Conservation (phyloP, 768 basidiomycete genomes). For the Trametes punicea region DNA sequence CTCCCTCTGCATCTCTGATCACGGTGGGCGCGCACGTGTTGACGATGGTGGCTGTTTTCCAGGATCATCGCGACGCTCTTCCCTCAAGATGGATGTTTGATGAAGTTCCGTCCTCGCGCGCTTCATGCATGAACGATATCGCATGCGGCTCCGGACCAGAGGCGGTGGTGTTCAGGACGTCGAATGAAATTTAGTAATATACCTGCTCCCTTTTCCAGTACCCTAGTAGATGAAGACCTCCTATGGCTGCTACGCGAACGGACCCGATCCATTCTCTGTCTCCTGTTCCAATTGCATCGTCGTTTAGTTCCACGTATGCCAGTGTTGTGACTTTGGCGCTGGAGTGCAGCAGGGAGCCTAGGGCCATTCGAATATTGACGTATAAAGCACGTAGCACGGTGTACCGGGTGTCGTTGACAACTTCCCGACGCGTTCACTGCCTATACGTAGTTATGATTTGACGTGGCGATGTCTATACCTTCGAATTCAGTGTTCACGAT, state of each 20-base stretch:
- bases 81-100: conserved; percentile 86
- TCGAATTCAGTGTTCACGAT: background rate
- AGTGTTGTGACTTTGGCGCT: too few relatives aligned
- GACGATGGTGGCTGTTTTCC: background rate
- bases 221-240: conserved; percentile 18
- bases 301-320: background rate
- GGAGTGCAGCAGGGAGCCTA: too few relatives aligned
- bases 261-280: background rate
- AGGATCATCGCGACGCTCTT: conserved; percentile 97
- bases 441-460: too few relatives aligned
- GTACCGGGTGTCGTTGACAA: too few relatives aligned
- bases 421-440: too few relatives aligned
- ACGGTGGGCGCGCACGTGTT: background rate
- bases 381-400: too few relatives aligned
- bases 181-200: conserved; percentile 8
- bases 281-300: background rate
- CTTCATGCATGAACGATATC: conserved; percentile 8
- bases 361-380: too few relatives aligned
- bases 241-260: conserved; percentile 4
- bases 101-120: conserved; percentile 68
- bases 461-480: background rate
- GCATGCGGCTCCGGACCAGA: background rate
- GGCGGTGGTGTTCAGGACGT: background rate
- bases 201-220: background rate
- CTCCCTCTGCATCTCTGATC: background rate